Evolutionary conservation across 345 rosid genomes (phyloP).

Genomic region (Eutrema japonicum): DNA sequence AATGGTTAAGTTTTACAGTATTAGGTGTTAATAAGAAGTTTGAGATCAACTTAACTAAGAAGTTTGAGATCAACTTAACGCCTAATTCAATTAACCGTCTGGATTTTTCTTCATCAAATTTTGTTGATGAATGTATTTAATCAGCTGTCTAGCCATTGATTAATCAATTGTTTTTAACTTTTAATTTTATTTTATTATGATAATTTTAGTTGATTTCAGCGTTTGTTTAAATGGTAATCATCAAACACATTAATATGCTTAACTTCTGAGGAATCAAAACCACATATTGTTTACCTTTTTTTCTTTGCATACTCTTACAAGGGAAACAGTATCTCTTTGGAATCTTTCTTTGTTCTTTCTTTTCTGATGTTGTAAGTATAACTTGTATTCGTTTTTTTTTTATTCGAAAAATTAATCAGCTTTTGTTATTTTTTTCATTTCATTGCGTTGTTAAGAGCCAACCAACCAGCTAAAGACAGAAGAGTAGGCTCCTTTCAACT

Average conservation of each 20-base stretch:
- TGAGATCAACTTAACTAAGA: no score
- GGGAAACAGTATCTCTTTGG: slow-evolving; percentile 40
- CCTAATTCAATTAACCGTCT: no score
- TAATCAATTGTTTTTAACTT: neutral
- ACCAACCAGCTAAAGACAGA: slow-evolving; percentile 41
- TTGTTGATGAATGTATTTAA: neutral
- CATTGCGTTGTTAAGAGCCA: slow-evolving; percentile 37
- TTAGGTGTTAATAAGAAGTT: neutral
- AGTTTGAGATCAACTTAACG: neutral
- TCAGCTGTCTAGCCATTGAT: neutral
- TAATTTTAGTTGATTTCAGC: neutral
- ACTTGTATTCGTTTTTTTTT: slow-evolving; percentile 11
- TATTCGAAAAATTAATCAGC: slow-evolving; percentile 23
- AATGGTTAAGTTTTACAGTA: neutral
- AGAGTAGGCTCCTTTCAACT: slow-evolving; percentile 36
- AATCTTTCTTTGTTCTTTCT: slow-evolving; percentile 39
- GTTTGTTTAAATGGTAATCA: neutral
- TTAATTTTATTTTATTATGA: neutral
- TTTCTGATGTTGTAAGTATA: slow-evolving; percentile 16
- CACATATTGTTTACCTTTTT: neutral
- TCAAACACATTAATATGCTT: neutral
- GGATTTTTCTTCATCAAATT: no score
- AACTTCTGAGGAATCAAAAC: neutral
- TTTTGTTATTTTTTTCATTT: slow-evolving; percentile 30
- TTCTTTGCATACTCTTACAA: slow-evolving; percentile 25